Conservation (phyloP, 2,329 filamentous ascomycete genomes). For the Fusarium nematophilum region DNA sequence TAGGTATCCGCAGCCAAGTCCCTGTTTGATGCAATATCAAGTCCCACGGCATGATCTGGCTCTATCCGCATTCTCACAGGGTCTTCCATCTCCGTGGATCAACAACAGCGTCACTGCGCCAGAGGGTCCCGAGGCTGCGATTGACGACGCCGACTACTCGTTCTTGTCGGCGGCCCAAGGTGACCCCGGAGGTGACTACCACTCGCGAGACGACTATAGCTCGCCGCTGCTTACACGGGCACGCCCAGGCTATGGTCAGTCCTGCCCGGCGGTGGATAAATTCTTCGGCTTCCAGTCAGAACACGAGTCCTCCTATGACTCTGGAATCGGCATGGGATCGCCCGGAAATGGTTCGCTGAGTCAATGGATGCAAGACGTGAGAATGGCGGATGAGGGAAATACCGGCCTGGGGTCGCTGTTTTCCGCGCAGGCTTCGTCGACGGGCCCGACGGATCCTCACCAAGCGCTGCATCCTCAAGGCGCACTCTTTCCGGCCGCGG, state of each 20-base stretch:
- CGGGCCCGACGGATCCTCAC: not conserved
- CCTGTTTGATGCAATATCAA: conserved; percentile 6
- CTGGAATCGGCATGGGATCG: conserved; percentile 33
- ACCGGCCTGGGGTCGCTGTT: too few species aligned
- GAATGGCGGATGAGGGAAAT: conserved; percentile 22
- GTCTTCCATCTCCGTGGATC: not conserved
- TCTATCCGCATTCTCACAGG: not conserved
- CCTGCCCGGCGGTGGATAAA: conserved; percentile 30
- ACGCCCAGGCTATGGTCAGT: conserved; percentile 21
- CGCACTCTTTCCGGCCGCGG: too few species aligned
- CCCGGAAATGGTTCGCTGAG: conserved; percentile 15
- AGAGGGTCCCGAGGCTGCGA: too few species aligned
- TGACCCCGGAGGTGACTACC: conserved; percentile 15
- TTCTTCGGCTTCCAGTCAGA: conserved; percentile 33
- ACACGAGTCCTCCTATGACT: conserved; percentile 29
- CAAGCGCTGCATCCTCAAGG: not conserved
- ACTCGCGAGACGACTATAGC: too few species aligned
- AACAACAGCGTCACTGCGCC: too few species aligned
- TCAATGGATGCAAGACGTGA: conserved; percentile 26
- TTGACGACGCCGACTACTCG: not conserved
- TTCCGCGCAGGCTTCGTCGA: too few species aligned
- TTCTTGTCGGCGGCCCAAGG: conserved; percentile 39
- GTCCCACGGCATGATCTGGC: conserved; percentile 10
- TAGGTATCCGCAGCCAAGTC: conserved; percentile 15
- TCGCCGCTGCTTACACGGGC: conserved; percentile 8